phyloP scores from a whole-genome alignment of 2,329 filamentous ascomycete species.

The Exophiala lecanii-corni region DNA sequence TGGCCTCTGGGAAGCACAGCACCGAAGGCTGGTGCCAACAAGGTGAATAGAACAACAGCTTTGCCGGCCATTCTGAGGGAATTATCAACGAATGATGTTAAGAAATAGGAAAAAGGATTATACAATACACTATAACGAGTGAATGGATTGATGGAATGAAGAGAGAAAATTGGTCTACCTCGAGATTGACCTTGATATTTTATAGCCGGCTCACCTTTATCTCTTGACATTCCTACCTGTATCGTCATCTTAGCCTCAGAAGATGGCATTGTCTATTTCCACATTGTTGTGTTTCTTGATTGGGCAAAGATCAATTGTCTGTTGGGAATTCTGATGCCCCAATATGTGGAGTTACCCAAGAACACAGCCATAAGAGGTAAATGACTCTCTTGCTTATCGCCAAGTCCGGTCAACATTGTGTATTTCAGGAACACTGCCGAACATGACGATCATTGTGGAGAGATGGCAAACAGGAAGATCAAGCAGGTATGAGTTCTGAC shows the following conservation, averaged over 20 bases:
- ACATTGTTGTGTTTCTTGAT: background rate
- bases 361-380: background rate
- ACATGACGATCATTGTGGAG: background rate
- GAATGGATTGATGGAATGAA: background rate
- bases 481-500: background rate
- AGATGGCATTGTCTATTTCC: background rate
- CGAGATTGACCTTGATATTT: background rate
- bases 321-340: background rate
- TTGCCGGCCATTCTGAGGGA: slow-evolving; percentile 12
- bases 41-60: slow-evolving; percentile 19
- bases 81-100: slow-evolving; percentile 14
- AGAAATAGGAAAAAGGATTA: slow-evolving; percentile 11
- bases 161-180: background rate
- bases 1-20: slow-evolving; percentile 16
- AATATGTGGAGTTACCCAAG: background rate
- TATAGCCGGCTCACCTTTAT: background rate
- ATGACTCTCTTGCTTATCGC: background rate
- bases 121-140: background rate
- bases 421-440: background rate
- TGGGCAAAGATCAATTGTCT: background rate
- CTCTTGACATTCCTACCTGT: background rate
- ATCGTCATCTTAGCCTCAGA: background rate
- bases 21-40: slow-evolving; percentile 15
- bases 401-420: background rate
- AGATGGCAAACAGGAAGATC: background rate